Base-by-base conservation (phyloP, 78 protist species). In the Dictyostelium discoideum region DNA sequence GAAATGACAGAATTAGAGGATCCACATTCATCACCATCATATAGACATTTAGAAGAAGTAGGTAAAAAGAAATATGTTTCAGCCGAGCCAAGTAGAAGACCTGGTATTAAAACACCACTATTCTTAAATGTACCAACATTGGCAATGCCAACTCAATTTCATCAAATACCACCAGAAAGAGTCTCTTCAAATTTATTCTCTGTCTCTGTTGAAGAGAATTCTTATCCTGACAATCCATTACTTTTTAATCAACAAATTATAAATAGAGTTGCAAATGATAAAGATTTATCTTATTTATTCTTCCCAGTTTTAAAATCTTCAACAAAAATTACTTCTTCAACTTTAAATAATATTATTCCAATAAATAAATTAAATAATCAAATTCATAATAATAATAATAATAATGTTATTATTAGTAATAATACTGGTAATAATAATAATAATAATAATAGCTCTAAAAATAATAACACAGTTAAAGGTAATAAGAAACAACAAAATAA, bases 81-180 rank as follows among this genome's bases (percentile, higher is more conserved):
- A 14, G 42, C 94, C 0, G 94, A 89, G n/a, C 87, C 87, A 24
- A 26, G 69, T 42, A 84, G 94, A 42, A 78, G 78, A 63, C 94
- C 94, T 22, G 94, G 94, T 22, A 54, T 89, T 37, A 89, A 89
- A 46, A 60, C 94, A 48, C 94, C 94, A 9, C 42, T 89, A 13
- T 89, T 89, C 24, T 39, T 81, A 26, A 65, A 81, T 69, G 82
- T 89, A 40, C 87, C 94, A 22, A 81, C 94, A 29, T 42, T 89
- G 2, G 87, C 94, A 26, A 84, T 57, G 42, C 94, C 94, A 63
- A 78, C 87, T 9, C 94, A 89, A 81, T 89, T 89, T 84, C 94
- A 89, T 84, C 85, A 78, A 67, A 78, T 60, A 29, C 78, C 94
- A 46, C 94, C 94, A 26, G 94, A 89, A 63, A 89, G 85, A 69